phyloP scores from a whole-genome alignment of 2,329 filamentous ascomycete species.

The Hymenoscyphus albidus region DNA sequence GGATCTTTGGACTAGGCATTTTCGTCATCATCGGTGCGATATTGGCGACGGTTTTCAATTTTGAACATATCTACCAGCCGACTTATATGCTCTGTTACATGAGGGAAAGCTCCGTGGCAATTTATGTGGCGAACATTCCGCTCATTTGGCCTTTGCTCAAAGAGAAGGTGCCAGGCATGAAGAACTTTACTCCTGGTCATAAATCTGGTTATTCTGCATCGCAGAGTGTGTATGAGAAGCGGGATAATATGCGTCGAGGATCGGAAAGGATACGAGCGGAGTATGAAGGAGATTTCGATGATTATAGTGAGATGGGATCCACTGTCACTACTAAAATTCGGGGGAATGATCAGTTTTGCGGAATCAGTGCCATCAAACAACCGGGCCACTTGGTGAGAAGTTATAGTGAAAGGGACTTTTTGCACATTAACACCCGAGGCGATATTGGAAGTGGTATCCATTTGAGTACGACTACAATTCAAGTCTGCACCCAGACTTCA shows the following conservation, averaged over 20 bases:
- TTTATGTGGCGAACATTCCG: constrained; percentile 51
- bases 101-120: constrained; percentile 47
- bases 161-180: constrained; percentile 15
- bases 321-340: constrained; percentile 5
- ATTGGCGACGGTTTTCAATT: constrained; percentile 46
- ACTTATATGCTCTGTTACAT: constrained; percentile 45
- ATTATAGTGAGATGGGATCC: neutral
- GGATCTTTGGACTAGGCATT: constrained; percentile 43
- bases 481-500: neutral
- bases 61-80: constrained; percentile 32
- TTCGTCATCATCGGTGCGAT: constrained; percentile 47
- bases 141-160: constrained; percentile 41
- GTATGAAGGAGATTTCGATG: neutral
- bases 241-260: no score
- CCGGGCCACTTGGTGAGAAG: neutral
- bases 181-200: constrained; percentile 6
- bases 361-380: neutral
- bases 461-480: constrained; percentile 8
- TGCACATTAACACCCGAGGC: no score
- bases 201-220: neutral
- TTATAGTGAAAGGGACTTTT: neutral
- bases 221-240: neutral
- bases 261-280: neutral
- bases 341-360: neutral
- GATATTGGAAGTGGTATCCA: constrained; percentile 3